Conservation (phyloP, 192 early-diverging fungal species). For the Coemansia sp. region DNA sequence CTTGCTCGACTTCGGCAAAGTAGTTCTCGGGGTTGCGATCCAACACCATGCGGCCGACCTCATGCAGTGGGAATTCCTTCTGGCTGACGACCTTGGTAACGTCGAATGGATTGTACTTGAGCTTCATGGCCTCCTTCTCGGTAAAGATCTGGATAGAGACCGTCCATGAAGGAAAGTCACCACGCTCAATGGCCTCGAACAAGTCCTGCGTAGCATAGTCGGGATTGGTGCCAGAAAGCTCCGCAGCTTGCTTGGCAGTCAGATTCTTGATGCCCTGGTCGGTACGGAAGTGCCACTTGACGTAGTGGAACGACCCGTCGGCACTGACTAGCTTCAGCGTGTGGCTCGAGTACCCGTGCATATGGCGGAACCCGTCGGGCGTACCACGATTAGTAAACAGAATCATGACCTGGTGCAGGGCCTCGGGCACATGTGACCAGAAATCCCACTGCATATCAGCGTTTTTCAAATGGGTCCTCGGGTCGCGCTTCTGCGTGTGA, state of each 20-base stretch:
- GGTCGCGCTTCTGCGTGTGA: slow-evolving; percentile 81
- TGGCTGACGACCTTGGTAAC: slow-evolving; percentile 68
- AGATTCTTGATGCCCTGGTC: slow-evolving; percentile 63
- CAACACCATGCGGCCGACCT: slow-evolving; percentile 68
- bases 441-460: slow-evolving; percentile 78
- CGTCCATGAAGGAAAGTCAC: slow-evolving; percentile 66
- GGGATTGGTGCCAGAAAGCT: slow-evolving; percentile 53
- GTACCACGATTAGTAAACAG: slow-evolving; percentile 80
- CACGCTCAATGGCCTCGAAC: slow-evolving; percentile 60
- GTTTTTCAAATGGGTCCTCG: slow-evolving; percentile 70
- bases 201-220: slow-evolving; percentile 65
- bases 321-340: slow-evolving; percentile 68
- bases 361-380: slow-evolving; percentile 75
- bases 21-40: slow-evolving; percentile 73
- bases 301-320: slow-evolving; percentile 62
- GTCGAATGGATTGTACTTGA: slow-evolving; percentile 69
- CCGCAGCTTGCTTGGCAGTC: slow-evolving; percentile 53
- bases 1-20: slow-evolving; percentile 75
- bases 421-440: slow-evolving; percentile 71
- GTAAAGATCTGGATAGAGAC: slow-evolving; percentile 64
- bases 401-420: slow-evolving; percentile 76
- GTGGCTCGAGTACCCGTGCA: slow-evolving; percentile 81
- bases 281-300: slow-evolving; percentile 84
- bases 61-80: slow-evolving; percentile 61
- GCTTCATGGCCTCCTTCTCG: slow-evolving; percentile 58